These are phyloP conservation scores for Periconia digitata DNA, from an alignment of 2,329 filamentous ascomycete genomes.

Conservation along the genomic window DNA sequence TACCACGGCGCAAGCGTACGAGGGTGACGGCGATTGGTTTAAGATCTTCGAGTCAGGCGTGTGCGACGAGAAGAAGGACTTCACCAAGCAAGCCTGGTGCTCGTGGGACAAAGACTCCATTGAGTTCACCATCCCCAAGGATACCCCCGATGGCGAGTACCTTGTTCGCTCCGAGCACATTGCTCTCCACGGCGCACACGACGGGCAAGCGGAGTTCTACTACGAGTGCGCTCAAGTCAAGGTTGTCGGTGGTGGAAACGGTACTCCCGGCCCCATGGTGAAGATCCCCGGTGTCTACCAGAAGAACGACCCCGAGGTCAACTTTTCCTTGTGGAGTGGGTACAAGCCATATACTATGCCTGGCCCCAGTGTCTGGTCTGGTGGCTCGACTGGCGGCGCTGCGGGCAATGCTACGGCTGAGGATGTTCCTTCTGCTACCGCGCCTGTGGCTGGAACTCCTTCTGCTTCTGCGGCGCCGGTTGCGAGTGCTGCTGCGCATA, in stretches of 20 bases:
- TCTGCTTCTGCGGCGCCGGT: not conserved
- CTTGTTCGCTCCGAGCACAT: constrained; percentile 51
- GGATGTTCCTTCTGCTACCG: not conserved
- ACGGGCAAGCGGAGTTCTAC: constrained; percentile 47
- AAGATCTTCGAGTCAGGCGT: constrained; percentile 11
- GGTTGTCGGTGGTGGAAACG: constrained; percentile 42
- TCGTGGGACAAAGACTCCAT: constrained; percentile 16
- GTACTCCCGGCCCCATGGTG: constrained; percentile 39
- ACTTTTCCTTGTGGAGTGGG: not conserved
- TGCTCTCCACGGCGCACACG: constrained; percentile 42
- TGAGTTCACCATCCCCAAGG: constrained; percentile 43
- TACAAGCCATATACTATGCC: not conserved
- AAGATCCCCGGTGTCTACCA: constrained; percentile 42
- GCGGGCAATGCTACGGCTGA: not conserved
- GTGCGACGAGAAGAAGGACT: constrained; percentile 6
- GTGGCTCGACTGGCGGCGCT: not conserved
- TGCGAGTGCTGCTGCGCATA: not conserved
- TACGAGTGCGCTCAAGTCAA: constrained; percentile 50
- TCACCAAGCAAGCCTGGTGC: not conserved
- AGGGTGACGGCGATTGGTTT: constrained; percentile 22
- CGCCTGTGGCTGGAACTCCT: not conserved
- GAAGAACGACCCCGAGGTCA: constrained; percentile 17
- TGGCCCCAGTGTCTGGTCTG: not conserved
- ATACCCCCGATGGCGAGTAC: constrained; percentile 47
- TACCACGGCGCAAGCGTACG: constrained; percentile 8